Evolutionary conservation across 176 grass and related monocot species (phyloP), one percentile per base, ranked within the genome.

Genomic region (Thinopyrum elongatum): DNA sequence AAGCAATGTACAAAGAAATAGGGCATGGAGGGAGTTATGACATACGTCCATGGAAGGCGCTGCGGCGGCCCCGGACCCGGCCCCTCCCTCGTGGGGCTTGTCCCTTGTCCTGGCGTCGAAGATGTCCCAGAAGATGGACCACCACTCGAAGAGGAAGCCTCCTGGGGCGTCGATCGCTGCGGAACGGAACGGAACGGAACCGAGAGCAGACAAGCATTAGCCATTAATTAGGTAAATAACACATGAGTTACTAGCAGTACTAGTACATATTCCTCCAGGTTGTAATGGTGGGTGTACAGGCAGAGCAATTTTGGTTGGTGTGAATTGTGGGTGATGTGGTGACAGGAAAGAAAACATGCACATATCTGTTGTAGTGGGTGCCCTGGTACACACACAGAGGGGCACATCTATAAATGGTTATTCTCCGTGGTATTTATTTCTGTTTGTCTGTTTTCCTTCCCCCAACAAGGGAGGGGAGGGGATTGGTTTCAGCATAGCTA

Each of bases 81-180:
- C n/a, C 77, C 33, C 65, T 77, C 21, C 65, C 2, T 68, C 0
- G 0, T 17, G 14, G 21, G 85, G 78, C 39, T 85, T 91, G 31
- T 91, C 90, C 77, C 86, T 85, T 44, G 90, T 85, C 81, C 90
- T 91, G 51, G 90, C 86, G 61, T 90, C 84, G 71, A 92, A 95
- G 83, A 95, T 92, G 81, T 95, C 93, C 93, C 90, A 92, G 84
- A 95, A 95, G 30, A 95, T 89, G 69, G 93, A 95, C 93, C 93
- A 95, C 93, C 93, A 95, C 77, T 95, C 90, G 41, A 95, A 95
- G 51, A 95, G 90, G 83, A 95, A 95, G 15, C 93, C 90, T 33
- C 90, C 90, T 7, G 93, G 93, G 64, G 93, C 90, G 77, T 95
- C 93, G 85, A 92, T 95, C 5, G 93, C 90, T 91, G 82, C 0